Base-by-base conservation (phyloP, 2,329 filamentous ascomycete species). In the Talaromyces sp. region DNA sequence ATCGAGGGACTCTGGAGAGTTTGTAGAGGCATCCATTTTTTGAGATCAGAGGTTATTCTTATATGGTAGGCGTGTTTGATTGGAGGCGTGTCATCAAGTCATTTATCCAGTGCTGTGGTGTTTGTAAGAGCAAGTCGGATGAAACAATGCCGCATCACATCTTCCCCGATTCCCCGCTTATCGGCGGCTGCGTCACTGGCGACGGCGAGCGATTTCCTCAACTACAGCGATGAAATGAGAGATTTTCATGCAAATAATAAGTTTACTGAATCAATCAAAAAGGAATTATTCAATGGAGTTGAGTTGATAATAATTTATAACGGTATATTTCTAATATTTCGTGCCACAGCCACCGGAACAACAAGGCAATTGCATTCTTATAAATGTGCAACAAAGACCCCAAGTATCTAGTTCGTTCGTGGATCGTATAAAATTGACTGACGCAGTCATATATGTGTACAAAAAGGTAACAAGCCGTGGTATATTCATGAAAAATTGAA, bases 1-100 rank as follows among this genome's bases (percentile, higher is more conserved):
- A 43, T 65, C 48, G 38, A 67, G 41, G 56, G 58, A 10, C 61
- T 60, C 11, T 63, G 65, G 24, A 1, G 48, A 52, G 4, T 19
- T 14, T 29, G 24, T 52, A 17, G 48, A 52, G 8, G 48, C 8
- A 11, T 52, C 48, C 48, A 52, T 52, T 52, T 51, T 52, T 26
- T 24, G 17, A 3, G n/a, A n/a, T 24, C 6, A 46, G 17, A 1
- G 17, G 17, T 38, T 38, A 9, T 21, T 29, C 27, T 29, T 46
- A 12, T 35, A 14, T 24, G 43, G 10, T 24, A 11, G 2, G 19
- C 19, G 9, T 46, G n/a, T 46, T 10, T 24, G 19, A 19, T 46
- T 46, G 43, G 19, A 24, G 21, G 43, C 3, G 21, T 24, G 9
- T 11, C 21, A 5, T 46, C 4, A 46, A 46, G 19, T 46, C 43